phyloP scores from a whole-genome alignment of 768 basidiomycete species.

The Pisolithus sp. region DNA sequence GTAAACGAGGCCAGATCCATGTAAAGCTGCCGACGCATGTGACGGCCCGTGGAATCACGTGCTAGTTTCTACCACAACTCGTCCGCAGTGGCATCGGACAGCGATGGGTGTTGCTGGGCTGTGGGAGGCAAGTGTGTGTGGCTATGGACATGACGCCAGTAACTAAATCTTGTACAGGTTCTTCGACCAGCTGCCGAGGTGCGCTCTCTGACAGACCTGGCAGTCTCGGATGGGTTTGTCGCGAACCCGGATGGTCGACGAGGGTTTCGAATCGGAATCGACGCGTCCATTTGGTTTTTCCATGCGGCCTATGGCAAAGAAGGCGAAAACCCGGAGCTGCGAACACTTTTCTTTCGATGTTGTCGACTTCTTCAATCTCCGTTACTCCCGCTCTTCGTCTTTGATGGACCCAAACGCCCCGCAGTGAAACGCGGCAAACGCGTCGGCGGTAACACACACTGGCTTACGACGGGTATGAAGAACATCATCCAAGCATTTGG shows the following conservation, averaged over 20 bases:
- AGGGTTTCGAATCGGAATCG: conserved; percentile 80
- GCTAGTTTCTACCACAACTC: not conserved
- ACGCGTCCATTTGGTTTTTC: conserved; percentile 79
- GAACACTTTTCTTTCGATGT: conserved; percentile 83
- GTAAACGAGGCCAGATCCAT: too few relatives aligned
- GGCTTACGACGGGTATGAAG: conserved; percentile 72
- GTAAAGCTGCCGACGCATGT: too few relatives aligned
- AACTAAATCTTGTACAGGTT: conserved; percentile 35
- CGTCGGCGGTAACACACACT: conserved; percentile 54
- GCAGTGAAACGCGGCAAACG: conserved; percentile 73
- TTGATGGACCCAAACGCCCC: conserved; percentile 84
- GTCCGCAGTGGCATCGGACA: not conserved
- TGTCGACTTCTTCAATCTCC: conserved; percentile 70
- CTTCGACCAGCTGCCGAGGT: conserved; percentile 63
- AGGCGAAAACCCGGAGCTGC: conserved; percentile 82
- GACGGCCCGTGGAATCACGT: not conserved
- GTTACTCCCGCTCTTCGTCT: conserved; percentile 84
- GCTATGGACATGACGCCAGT: conserved; percentile 2
- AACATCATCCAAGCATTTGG: conserved; percentile 74
- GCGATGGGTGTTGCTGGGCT: conserved; percentile 44
- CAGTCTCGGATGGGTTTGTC: conserved; percentile 70
- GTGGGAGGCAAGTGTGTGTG: conserved; percentile 36
- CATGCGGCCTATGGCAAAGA: conserved; percentile 64
- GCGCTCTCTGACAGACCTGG: conserved; percentile 71
- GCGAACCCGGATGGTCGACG: conserved; percentile 56